Evolutionary conservation across 2,329 filamentous ascomycete genomes (phyloP), one percentile per base, ranked within the genome.

Genomic region (Pseudocercospora vitis): DNA sequence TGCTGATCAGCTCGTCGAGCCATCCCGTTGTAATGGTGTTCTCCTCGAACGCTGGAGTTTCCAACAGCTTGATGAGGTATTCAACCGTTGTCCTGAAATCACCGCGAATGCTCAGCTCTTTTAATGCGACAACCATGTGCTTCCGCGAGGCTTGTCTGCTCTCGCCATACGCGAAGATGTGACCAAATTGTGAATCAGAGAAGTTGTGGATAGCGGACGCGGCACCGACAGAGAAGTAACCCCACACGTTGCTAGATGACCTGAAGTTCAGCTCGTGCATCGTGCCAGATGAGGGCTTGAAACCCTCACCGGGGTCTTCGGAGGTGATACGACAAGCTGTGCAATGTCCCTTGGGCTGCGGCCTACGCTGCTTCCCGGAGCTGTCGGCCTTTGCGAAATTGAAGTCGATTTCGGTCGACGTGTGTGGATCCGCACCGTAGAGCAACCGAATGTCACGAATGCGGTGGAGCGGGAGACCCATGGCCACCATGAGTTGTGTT

Each of bases 191-290:
- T 69, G 89, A 95, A 78, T 99, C 94, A 6, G 94, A 97, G 81
- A 96, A 99, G 74, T 90, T 96, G 83, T 99, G 94, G 63, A 99
- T 99, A 74, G 91, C 91, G 77, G 91, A 92, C 52, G 91, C 87
- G 7, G 91, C 94, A 78, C 91, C 89, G 73, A 99, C 94, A 49
- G 94, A 99, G 84, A 99, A 99, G 77, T 99, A 99, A 81, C 94
- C 94, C 94, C 94, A 99, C 52, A 97, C 94, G 65, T 99, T 99
- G 60, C 94, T 97, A 73, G 91, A 96, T 78, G 88, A 95, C 70
- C 94, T 85, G 84, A 99, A 99, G 81, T 99, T 99, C 69, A 99
- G 80, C 70, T 99, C 94, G 78, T 97, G 94, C 84, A 99, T 95
- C 49, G 92, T 95, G 84, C 94, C 94, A 68, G 92, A 95, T 40